Base-by-base conservation (phyloP, 768 basidiomycete genomes). In the Daedaleopsis sinensis region DNA sequence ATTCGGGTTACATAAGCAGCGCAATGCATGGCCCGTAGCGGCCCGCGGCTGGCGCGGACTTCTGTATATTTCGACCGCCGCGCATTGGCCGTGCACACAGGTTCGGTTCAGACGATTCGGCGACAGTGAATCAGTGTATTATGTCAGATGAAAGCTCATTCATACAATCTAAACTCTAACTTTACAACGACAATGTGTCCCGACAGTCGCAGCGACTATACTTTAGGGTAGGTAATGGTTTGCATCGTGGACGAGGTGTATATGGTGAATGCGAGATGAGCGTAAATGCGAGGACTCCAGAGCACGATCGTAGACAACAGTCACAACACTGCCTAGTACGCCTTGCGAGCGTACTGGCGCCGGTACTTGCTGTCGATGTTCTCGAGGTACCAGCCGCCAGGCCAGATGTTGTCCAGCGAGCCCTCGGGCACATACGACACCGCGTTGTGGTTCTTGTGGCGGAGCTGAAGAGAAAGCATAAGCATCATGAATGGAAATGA, bases 361-460 rank as follows among this genome's bases (percentile, higher is more conserved):
- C 97, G 82, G 85, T 89, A 95, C 78, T 95, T 95, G 69, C 81
- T 78, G 77, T 98, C 97, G 69, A 96, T 89, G 71, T 81, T 84
- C 64, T 89, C 88, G 66, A 99, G 90, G 83, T 98, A 98, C 80
- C 90, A 98, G 19, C 90, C 81, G 48, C 95, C 95, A 4, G 91
- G 89, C 91, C 93, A 95, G 74, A 99, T 90, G 83, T 97, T 90
- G 63, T 95, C 91, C 60, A 95, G 75, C 23, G 86, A 88, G 49
- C 97, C 97, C 53, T 85, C 82, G 13, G 97, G 97, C 3, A 84
- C 84, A 80, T 92, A 99, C 67, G 86, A 81, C 24, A 82, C 86
- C 16, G 93, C 87, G 69, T 96, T 96, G 83, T 98, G 95, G 82
- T 96, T 96, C 78, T 92, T 89, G 79, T 98, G 96, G 44, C 96